Base-by-base conservation (phyloP, 495 filamentous ascomycete species). In the Pseudevernia furfuracea region DNA sequence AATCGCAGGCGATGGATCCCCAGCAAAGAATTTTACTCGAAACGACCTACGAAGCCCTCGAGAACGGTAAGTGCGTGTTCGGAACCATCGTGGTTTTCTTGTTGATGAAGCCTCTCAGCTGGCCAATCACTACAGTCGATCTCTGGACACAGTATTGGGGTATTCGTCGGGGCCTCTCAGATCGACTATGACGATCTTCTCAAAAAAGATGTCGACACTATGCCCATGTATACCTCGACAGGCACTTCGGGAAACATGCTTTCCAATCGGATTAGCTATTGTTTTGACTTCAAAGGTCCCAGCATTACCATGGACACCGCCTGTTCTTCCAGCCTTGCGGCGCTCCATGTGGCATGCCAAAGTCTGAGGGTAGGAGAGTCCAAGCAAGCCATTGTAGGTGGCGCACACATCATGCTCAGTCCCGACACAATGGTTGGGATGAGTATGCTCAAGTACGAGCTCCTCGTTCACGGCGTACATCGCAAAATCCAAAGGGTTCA, bases 21-120 rank as follows among this genome's bases (percentile, higher is more conserved):
- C 77, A 80, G 60, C 79, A 81, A 59, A 68, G 80, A 11, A 68
- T 85, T 6, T 70, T 85, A 17, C 76, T 89, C 12, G 86, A 88
- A 67, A 71, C 77, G 1, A 74, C 80, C 15, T 89, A 86, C 53
- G 82, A 88, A 63, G 80, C 79, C 0, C 71, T 88, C 15, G 85
- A 89, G 64, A 83, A 80, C 70, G 66, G 58, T 46, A 48, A 23
- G 21, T 5, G 6, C 17, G 3, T n/a, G n/a, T n/a, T 44, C 38
- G 12, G 10, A 41, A 21, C n/a, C n/a, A n/a, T n/a, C n/a, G n/a
- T n/a, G n/a, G n/a, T n/a, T n/a, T 48, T 8, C 44, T 8, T 10
- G 6, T 23, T n/a, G 4, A 23, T 3, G 8, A 4, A 23, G 19
- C 15, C 3, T n/a, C n/a, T n/a, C n/a, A n/a, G 41, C 41, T 44